Conservation (phyloP, 768 basidiomycete genomes). For the Boletus sp. region DNA sequence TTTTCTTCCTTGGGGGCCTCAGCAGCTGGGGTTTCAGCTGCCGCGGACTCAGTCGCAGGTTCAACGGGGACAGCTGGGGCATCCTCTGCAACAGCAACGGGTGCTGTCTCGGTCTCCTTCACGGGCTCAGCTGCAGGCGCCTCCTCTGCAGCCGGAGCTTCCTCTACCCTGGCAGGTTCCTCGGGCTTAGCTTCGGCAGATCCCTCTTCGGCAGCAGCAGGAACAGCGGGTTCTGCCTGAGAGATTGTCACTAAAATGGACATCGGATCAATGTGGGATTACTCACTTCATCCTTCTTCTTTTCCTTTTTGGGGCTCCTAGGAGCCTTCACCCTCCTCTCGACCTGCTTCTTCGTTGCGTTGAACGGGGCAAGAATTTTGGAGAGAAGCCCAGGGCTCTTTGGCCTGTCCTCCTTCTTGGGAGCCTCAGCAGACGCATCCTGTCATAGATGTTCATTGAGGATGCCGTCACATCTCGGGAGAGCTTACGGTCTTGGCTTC, state of each 20-base stretch:
- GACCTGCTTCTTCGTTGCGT: conserved; percentile 46
- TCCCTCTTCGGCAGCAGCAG: conserved; percentile 36
- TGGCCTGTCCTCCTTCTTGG: conserved; percentile 75
- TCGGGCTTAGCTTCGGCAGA: conserved; percentile 26
- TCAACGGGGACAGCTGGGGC: conserved; percentile 27
- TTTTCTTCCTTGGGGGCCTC: conserved; percentile 57
- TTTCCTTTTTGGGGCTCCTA: conserved; percentile 79
- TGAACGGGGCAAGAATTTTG: conserved; percentile 80
- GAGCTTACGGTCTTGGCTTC: conserved; percentile 41
- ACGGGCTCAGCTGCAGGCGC: conserved; percentile 48
- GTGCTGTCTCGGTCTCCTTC: conserved; percentile 60
- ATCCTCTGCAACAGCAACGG: conserved; percentile 12
- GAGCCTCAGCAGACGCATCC: conserved; percentile 44
- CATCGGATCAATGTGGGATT: neutral
- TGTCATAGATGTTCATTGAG: conserved; percentile 15
- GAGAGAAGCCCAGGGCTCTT: conserved; percentile 76
- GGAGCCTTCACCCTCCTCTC: conserved; percentile 60
- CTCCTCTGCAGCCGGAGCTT: conserved; percentile 34
- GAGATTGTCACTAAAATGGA: neutral
- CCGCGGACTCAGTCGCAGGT: conserved; percentile 29
- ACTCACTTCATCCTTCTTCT: conserved; percentile 71
- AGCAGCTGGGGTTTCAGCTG: conserved; percentile 35
- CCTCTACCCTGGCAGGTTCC: conserved; percentile 42
- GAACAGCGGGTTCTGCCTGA: conserved; percentile 32
- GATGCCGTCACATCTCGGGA: conserved; percentile 28